Conservation (phyloP, 805 yeast genomes). For the Metschnikowia lochheadii region DNA sequence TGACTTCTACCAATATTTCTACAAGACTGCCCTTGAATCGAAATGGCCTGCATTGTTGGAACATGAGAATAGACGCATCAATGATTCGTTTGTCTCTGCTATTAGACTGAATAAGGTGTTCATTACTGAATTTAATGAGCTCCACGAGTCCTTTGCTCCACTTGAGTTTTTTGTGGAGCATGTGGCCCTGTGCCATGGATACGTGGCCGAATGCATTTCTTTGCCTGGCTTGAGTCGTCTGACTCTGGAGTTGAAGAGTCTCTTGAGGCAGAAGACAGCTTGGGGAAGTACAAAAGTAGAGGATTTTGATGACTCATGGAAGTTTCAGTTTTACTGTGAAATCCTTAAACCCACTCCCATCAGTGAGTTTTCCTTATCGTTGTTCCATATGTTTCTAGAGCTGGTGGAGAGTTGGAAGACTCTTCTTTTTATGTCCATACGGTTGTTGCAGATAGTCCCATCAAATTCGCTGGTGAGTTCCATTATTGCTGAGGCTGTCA, state of each 20-base stretch:
- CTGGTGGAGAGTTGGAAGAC: conserved; percentile 12
- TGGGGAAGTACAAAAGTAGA: conserved; percentile 2
- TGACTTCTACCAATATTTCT: conserved; percentile 9
- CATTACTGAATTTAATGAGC: conserved; percentile 8
- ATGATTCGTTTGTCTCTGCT: conserved; percentile 6
- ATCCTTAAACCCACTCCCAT: conserved; percentile 7
- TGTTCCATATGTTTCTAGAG: conserved; percentile 10
- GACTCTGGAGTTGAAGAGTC: not conserved
- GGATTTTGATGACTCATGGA: conserved; percentile 11
- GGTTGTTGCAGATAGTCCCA: conserved; percentile 8
- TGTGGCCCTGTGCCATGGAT: conserved; percentile 1
- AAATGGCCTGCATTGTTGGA: conserved; percentile 4
- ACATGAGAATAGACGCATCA: conserved; percentile 4
- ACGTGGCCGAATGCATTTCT: conserved; percentile 5
- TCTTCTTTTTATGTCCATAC: conserved; percentile 8
- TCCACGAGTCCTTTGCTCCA: conserved; percentile 7
- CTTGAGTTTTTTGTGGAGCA: conserved; percentile 8
- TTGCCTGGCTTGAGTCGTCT: not conserved
- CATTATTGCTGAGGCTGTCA: conserved; percentile 8
- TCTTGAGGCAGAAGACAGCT: not conserved
- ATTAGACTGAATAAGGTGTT: conserved; percentile 5
- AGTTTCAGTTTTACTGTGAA: conserved; percentile 9
- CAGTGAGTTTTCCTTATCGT: conserved; percentile 5
- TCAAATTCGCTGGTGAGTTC: conserved; percentile 10
- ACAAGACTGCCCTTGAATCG: conserved; percentile 1